Percentiles rank a stretch among this genome's conserved stretches.
Conservation (phyloP, 1,284 basidiomycete genomes). For the Nidula niveotomentosa region DNA sequence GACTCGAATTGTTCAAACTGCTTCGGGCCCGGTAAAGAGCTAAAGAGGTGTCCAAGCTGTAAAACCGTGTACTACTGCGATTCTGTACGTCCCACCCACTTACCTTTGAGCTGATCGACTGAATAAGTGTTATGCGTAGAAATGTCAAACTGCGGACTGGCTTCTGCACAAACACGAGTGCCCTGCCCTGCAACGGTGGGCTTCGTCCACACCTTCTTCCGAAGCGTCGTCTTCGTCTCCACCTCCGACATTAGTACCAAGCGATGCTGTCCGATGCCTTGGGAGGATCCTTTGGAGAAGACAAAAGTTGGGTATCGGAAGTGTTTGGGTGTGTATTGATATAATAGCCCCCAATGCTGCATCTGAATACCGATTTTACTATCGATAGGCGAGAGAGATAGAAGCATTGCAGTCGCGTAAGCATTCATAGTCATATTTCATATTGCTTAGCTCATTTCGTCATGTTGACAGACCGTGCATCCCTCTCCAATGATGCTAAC, state of each 20-base stretch:
- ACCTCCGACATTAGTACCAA: conserved; percentile 46
- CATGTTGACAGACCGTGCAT: conserved; percentile 42
- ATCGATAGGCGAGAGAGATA: conserved; percentile 59
- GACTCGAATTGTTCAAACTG: conserved; percentile 71
- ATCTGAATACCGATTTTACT: neutral
- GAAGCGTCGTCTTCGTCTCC: conserved; percentile 17
- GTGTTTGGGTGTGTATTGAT: conserved; percentile 55
- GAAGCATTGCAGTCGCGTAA: conserved; percentile 76
- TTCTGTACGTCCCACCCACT: conserved; percentile 37
- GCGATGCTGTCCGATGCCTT: conserved; percentile 75
- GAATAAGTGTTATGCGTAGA: conserved; percentile 34
- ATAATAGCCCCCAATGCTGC: neutral
- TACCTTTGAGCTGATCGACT: neutral
- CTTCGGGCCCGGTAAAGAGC: conserved; percentile 33
- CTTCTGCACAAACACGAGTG: conserved; percentile 77
- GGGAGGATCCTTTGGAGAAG: conserved; percentile 73
- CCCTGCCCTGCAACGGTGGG: conserved; percentile 60
- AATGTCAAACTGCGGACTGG: conserved; percentile 83
- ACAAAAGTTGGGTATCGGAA: conserved; percentile 52
- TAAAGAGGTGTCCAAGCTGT: conserved; percentile 76
- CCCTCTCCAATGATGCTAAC: conserved; percentile 33
- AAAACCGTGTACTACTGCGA: conserved; percentile 73
- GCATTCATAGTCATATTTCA: conserved; percentile 14
- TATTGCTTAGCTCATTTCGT: conserved; percentile 5
- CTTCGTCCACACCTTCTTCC: conserved; percentile 40